Evolutionary conservation across 176 grass and related monocot genomes (phyloP).

Genomic region (Pontederia crassipes): DNA sequence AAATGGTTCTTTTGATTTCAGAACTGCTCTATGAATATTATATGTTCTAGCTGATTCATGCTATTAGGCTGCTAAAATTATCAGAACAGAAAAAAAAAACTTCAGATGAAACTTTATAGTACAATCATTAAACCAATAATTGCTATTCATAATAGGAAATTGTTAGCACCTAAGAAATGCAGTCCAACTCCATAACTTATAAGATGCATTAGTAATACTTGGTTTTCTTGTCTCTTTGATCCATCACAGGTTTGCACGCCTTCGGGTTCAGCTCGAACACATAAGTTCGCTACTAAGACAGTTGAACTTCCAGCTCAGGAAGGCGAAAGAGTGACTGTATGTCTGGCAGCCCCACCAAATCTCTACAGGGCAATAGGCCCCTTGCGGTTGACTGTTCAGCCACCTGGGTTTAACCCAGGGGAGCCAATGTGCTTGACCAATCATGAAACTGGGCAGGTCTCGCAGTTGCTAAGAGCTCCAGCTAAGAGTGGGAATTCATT

Average conservation of each 20-base stretch:
- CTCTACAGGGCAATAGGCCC: constrained; percentile 60
- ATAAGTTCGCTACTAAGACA: constrained; percentile 71
- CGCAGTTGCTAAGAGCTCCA: constrained; percentile 63
- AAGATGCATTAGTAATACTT: too few relatives aligned
- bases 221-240: constrained; percentile 18
- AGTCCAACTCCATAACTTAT: too few relatives aligned
- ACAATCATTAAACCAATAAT: too few relatives aligned
- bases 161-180: too few relatives aligned
- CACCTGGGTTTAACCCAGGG: constrained; percentile 54
- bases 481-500: constrained; percentile 39
- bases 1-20: too few relatives aligned
- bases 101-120: too few relatives aligned
- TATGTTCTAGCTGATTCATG: too few relatives aligned
- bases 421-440: constrained; percentile 88
- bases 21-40: too few relatives aligned
- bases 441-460: constrained; percentile 58
- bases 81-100: too few relatives aligned
- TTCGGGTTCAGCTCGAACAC: constrained; percentile 65
- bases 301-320: constrained; percentile 75
- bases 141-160: too few relatives aligned
- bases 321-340: constrained; percentile 93
- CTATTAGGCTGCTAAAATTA: too few relatives aligned
- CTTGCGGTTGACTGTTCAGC: constrained; percentile 43
- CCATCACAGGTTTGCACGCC: constrained; percentile 57
- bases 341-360: constrained; percentile 59